Evolutionary conservation across 2,329 filamentous ascomycete species (phyloP).

Genomic region (Fusarium sarcochroum): DNA sequence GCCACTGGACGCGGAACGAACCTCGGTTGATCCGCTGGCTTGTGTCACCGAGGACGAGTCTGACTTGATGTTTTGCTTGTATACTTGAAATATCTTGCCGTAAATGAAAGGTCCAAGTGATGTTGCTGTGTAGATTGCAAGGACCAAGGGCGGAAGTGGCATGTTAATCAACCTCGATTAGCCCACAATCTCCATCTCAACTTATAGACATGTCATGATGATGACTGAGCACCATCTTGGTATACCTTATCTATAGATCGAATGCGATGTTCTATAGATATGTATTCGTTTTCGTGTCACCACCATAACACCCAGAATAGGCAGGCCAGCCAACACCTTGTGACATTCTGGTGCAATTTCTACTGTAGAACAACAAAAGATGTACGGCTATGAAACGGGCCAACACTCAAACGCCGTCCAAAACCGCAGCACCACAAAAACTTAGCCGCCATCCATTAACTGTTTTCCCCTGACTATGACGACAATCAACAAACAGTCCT

Average conservation of each 20-base stretch:
- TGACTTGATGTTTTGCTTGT: neutral
- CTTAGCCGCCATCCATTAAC: constrained; percentile 17
- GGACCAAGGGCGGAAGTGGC: constrained; percentile 16
- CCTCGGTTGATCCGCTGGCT: constrained; percentile 30
- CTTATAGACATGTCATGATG: constrained; percentile 16
- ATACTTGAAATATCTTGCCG: neutral
- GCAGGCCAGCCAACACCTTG: neutral
- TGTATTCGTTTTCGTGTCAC: constrained; percentile 25
- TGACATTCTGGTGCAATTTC: no score
- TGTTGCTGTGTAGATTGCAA: neutral
- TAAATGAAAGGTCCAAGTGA: neutral
- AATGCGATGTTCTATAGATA: neutral
- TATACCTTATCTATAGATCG: constrained; percentile 4
- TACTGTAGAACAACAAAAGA: neutral
- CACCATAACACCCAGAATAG: neutral
- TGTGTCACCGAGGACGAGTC: constrained; percentile 23
- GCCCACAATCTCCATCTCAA: constrained; percentile 21
- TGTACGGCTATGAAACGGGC: constrained; percentile 22
- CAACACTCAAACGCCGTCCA: constrained; percentile 12
- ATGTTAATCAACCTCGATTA: constrained; percentile 32
- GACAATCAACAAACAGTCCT: neutral
- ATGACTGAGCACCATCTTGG: neutral
- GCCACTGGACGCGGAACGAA: constrained; percentile 19
- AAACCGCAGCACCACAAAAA: constrained; percentile 5
- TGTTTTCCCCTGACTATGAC: constrained; percentile 7